Base-by-base conservation (phyloP, 2,329 filamentous ascomycete species). In the Sporothrix sp. region DNA sequence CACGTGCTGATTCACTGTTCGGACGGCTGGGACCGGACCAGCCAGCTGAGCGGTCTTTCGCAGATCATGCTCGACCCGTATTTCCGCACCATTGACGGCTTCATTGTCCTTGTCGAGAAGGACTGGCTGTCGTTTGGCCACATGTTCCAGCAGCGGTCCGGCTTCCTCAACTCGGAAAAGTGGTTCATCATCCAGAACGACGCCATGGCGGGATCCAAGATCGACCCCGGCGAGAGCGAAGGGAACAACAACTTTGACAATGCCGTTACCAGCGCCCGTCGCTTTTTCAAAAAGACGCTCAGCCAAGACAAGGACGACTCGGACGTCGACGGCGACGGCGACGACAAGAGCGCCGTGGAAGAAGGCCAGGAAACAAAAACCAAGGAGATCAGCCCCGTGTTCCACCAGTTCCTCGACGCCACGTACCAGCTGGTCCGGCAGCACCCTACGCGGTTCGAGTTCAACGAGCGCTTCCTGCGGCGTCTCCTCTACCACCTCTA, bases 101-200 rank as follows among this genome's bases (percentile, higher is more conserved):
- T 97, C 65, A 90, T 97, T 59, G 82, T 95, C 2, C 71, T 98
- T 7, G 78, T 98, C 2, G 93, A 98, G 66, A 98, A 98, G 65
- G 93, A 98, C 63, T 98, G 93, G 87, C 70, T 98, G 11, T 93
- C 91, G 0, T 98, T 96, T 68, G 93, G 93, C 2, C 91, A 98
- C 67, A 96, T 95, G 84, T 98, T 98, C 68, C 82, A 89, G 50
- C 81, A 95, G 60, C 82, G 93, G n/a, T 87, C 87, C 13, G 93
- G 93, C 3, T 85, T 86, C 59, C 69, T 97, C 50, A 88, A 82
- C 61, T 87, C 87, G 57, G 91, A 97, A 58, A 95, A 94, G 61
- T 97, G 90, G 89, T 98, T 98, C 62, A 75, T 80, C 16, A 79
- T 87, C 23, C 87, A 96, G 63, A 90, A 85, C 59, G 91, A 97